These are phyloP conservation scores for Neurospora sp. DNA, from an alignment of 495 filamentous ascomycete species.

Conservation along the genomic window DNA sequence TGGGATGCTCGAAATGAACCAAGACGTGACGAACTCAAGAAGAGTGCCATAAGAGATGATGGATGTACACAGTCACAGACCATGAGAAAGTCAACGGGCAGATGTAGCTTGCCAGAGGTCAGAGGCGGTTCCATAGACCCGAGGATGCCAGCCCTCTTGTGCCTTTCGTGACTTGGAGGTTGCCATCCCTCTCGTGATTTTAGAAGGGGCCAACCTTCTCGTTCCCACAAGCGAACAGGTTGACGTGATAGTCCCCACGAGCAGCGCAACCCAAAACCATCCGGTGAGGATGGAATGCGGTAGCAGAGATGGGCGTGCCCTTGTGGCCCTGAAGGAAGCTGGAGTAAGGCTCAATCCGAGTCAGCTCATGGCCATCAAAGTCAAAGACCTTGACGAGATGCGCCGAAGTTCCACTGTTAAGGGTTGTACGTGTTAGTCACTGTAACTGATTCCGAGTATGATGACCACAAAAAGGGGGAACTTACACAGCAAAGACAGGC, in stretches of 20 bases:
- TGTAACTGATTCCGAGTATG: not conserved
- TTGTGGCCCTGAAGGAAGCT: slow-evolving; percentile 69
- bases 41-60: not conserved
- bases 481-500: slow-evolving; percentile 92
- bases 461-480: slow-evolving; percentile 13
- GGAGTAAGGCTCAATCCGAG: slow-evolving; percentile 75
- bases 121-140: not conserved
- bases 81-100: not conserved
- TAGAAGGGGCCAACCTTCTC: slow-evolving; percentile 15
- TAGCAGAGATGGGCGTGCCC: slow-evolving; percentile 69
- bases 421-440: slow-evolving; percentile 16
- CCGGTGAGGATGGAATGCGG: slow-evolving; percentile 91
- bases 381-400: slow-evolving; percentile 90
- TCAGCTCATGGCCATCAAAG: slow-evolving; percentile 65
- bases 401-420: slow-evolving; percentile 65
- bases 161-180: not conserved
- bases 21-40: not conserved
- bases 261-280: slow-evolving; percentile 83
- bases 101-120: not conserved
- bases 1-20: not conserved
- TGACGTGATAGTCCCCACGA: slow-evolving; percentile 60
- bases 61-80: not conserved
- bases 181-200: not conserved
- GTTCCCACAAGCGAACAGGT: slow-evolving; percentile 50
- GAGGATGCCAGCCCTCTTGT: not conserved